Conservation (phyloP, 768 basidiomycete genomes). For the Collybia nuda region DNA sequence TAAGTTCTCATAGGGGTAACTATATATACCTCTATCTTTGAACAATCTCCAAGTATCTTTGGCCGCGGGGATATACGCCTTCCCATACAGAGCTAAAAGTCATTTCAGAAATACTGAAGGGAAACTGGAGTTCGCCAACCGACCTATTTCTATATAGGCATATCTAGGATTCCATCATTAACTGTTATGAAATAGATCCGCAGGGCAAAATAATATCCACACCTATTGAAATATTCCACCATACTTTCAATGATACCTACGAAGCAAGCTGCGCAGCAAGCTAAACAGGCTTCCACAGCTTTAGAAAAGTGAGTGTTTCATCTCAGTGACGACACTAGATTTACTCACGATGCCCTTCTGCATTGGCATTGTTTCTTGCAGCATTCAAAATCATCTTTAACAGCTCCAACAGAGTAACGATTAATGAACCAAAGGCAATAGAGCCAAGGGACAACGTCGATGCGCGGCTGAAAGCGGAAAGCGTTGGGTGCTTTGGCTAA, state of each 20-base stretch:
- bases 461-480: conserved; percentile 69
- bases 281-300: conserved; percentile 75
- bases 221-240: conserved; percentile 82
- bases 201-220: conserved; percentile 4
- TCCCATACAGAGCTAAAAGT: conserved; percentile 72
- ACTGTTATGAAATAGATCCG: background rate
- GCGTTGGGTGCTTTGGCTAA: conserved; percentile 70
- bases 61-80: conserved; percentile 76
- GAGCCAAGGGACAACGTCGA: conserved; percentile 81
- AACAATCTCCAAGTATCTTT: conserved; percentile 83
- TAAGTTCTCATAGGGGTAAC: conserved; percentile 7
- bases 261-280: conserved; percentile 79
- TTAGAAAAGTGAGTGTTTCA: conserved; percentile 1
- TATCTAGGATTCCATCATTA: conserved; percentile 42
- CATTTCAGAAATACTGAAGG: background rate
- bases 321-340: background rate
- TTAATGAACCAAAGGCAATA: conserved; percentile 82
- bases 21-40: conserved; percentile 58
- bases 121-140: conserved; percentile 6
- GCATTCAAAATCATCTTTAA: conserved; percentile 59
- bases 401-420: conserved; percentile 78
- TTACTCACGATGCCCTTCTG: conserved; percentile 64
- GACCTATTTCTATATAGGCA: conserved; percentile 82
- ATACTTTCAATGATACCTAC: conserved; percentile 67
- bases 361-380: conserved; percentile 56